Base-by-base conservation (phyloP, 352 stramenopile species). In the Globisporangium nunn region DNA sequence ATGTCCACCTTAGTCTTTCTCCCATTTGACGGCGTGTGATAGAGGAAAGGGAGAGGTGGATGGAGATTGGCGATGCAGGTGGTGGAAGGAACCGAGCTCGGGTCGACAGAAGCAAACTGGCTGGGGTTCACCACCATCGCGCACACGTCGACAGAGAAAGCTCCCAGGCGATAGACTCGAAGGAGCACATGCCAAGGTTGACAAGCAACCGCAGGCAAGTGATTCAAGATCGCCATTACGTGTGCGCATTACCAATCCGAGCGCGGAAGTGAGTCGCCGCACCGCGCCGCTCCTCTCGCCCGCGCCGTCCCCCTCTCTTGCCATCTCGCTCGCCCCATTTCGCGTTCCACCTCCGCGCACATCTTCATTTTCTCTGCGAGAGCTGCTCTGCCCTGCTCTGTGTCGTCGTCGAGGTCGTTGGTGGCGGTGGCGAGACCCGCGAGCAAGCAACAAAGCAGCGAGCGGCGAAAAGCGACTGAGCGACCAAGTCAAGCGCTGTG, bases 291-390 rank as follows among this genome's bases (percentile, higher is more conserved):
- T 15, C 46, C 29, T 52, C 28, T 8, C 31, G 47, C 29, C 14
- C 28, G 23, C 47, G 47, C n/a, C 47, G 47, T 52, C 47, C 47
- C 47, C 47, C 47, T 52, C 47, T 52, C 47, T 52, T 52, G 47
- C 47, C 28, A 30, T 37, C 47, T 52, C 14, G 11, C 28, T 37
- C 47, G 37, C 37, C 47, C 47, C 29, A 52, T 52, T 52, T 52
- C 12, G 47, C 33, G 47, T 52, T 52, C 47, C 47, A 52, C 47
- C 28, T 15, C 47, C 11, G 37, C 37, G 37, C 37, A 14, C 37
- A 43, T 43, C 37, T 43, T 43, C 37, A 43, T 12, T 17, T 43
- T 17, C 11, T 43, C 1, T 12, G 4, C 23, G 23, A 23, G 23
- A 23, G 23, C 44, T 49, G 44, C 44, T 30, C 7, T 14, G 23